Evolutionary conservation across 805 yeast species (phyloP), one percentile per base, ranked within the genome.

Genomic region (Clavispora vitiphila): DNA sequence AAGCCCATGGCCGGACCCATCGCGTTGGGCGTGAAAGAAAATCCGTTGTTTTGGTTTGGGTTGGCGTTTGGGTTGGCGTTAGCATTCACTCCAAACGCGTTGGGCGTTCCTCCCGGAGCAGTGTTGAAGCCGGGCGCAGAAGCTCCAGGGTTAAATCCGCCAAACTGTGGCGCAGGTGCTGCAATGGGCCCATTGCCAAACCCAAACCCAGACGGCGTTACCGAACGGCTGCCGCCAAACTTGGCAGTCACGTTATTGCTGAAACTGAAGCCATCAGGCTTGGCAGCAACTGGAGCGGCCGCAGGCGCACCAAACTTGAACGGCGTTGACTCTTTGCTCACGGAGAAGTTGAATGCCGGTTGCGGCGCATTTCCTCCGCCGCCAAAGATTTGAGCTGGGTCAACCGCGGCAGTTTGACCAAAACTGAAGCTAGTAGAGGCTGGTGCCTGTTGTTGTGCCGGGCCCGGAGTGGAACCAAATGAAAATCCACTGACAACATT

Each of bases 351-450:
- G 41, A 49, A 49, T 3, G 46, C 42, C 3, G 53, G 48, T 6
- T 47, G 41, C 9, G 55, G 53, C 10, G 52, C 47, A 11, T 32
- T 34, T 7, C 25, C 34, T 10, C 44, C 42, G 2, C 50, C 53
- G 9, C 64, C 65, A 43, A 64, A 64, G 11, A 63, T 56, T 38
- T 50, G 42, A 1, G 69, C 58, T 1, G 69, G 68, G 40, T 61
- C 65, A 5, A 66, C 65, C 2, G 62, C 52, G 1, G 60, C 47
- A 8, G 39, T 26, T 29, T 51, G 51, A 4, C 58, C 58, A 24
- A 54, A 54, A 20, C 39, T 40, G 29, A 55, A 51, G 1, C 52
- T 36, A 14, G 40, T 45, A 4, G 34, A 29, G 22, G 32, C 23
- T 20, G 23, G 25, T 2, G 31, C 29, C 16, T 4, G 3, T 8